Percentiles rank a stretch among this genome's conserved stretches.
phyloP scores from a whole-genome alignment of 768 basidiomycete genomes.

The Leucosporidium creatinivorum region DNA sequence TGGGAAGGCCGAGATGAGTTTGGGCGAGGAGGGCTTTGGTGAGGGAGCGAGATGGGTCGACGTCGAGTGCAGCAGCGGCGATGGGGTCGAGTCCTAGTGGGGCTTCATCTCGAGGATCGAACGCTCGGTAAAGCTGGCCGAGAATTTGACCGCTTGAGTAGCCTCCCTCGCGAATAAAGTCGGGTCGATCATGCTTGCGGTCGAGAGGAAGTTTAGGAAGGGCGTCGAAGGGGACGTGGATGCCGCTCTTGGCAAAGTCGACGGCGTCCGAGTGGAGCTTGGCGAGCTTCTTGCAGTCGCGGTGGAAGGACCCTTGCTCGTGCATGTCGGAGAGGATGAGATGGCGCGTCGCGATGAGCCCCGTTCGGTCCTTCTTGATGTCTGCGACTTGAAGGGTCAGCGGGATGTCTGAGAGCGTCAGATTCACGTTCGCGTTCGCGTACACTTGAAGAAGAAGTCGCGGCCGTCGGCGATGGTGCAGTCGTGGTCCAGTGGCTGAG shows the following conservation, averaged over 20 bases:
- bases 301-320: background rate
- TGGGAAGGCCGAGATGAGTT: background rate
- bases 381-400: background rate
- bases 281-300: slow-evolving; percentile 5
- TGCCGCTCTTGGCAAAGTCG: slow-evolving; percentile 17
- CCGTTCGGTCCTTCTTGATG: slow-evolving; percentile 8
- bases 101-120: background rate
- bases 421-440: no score
- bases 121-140: slow-evolving; percentile 10
- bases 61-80: background rate
- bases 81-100: background rate
- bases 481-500: background rate
- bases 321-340: slow-evolving; percentile 6
- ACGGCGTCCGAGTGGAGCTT: slow-evolving; percentile 12
- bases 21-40: slow-evolving; percentile 3
- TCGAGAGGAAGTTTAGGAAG: slow-evolving; percentile 13
- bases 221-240: background rate
- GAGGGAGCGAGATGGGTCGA: slow-evolving; percentile 8
- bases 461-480: slow-evolving; percentile 8
- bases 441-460: slow-evolving; percentile 10
- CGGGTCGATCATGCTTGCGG: background rate
- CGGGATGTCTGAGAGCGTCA: background rate
- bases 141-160: slow-evolving; percentile 1
- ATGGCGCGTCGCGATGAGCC: background rate
- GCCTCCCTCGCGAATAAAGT: background rate